A percentile compares a stretch with the other conserved stretches of the same genome.
Conservation (phyloP, 192 early-diverging fungal species). For the Linnemannia schmuckeri region DNA sequence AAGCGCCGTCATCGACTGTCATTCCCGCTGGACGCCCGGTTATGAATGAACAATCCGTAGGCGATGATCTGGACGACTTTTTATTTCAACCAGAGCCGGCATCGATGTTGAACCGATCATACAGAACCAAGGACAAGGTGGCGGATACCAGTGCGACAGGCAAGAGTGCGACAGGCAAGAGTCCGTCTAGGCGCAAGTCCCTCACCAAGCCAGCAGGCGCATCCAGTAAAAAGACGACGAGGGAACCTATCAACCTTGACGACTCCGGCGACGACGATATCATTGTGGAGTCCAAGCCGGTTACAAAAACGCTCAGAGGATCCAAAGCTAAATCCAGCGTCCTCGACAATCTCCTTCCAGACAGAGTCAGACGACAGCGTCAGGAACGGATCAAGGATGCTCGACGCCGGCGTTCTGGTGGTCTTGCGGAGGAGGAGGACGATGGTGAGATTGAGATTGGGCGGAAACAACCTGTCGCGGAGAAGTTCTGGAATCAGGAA, state of each 20-base stretch:
- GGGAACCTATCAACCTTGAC: constrained; percentile 17
- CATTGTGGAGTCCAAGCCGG: background rate
- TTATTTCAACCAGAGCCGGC: constrained; percentile 37
- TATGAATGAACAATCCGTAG: background rate
- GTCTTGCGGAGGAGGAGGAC: background rate
- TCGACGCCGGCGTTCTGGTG: background rate
- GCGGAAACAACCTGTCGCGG: constrained; percentile 11
- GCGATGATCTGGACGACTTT: constrained; percentile 45
- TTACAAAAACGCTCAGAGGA: constrained; percentile 7
- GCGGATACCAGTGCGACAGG: background rate
- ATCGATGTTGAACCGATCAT: constrained; percentile 35
- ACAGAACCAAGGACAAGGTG: constrained; percentile 10
- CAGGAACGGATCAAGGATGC: background rate
- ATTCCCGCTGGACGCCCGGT: background rate
- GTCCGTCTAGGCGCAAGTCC: background rate
- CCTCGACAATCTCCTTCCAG: constrained; percentile 24
- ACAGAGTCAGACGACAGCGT: constrained; percentile 12
- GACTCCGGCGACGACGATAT: constrained; percentile 33
- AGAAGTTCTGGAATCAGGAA: constrained; percentile 47
- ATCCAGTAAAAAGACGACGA: constrained; percentile 8
- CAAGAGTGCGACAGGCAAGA: background rate
- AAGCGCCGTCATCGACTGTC: background rate
- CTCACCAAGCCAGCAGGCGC: background rate
- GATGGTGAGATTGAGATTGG: constrained; percentile 32
- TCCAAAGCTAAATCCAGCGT: constrained; percentile 7